These are phyloP conservation scores for Linnemannia zychae DNA, from an alignment of 192 early-diverging fungal species.

Conservation along the genomic window DNA sequence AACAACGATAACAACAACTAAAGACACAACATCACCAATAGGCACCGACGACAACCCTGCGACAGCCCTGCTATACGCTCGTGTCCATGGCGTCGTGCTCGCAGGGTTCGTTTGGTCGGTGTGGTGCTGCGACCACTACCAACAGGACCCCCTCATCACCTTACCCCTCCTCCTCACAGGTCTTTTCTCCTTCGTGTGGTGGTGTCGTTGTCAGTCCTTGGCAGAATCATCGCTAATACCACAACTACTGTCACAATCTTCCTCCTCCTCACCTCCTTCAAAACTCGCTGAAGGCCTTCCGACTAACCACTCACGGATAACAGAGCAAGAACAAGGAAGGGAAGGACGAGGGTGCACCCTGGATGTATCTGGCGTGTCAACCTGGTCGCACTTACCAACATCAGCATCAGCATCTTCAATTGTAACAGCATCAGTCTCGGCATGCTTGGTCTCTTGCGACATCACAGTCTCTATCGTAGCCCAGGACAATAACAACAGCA, in stretches of 20 bases:
- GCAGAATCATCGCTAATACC: neutral
- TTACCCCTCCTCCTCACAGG: neutral
- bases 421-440: neutral
- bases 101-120: conserved; percentile 2
- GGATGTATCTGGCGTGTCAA: neutral
- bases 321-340: neutral
- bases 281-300: neutral
- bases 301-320: neutral
- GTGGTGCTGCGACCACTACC: conserved; percentile 45
- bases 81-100: conserved; percentile 2
- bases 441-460: neutral
- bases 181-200: neutral
- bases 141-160: neutral
- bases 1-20: neutral
- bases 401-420: neutral
- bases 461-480: neutral
- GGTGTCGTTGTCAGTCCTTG: conserved; percentile 1
- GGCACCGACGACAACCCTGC: neutral
- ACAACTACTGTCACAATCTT: neutral
- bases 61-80: neutral
- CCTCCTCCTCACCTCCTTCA: neutral
- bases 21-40: neutral
- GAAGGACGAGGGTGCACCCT: neutral
- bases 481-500: neutral
- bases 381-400: neutral